Percentiles rank a stretch among this genome's conserved stretches.
Conservation (phyloP, 768 basidiomycete genomes). For the Boletus tomentosulus region DNA sequence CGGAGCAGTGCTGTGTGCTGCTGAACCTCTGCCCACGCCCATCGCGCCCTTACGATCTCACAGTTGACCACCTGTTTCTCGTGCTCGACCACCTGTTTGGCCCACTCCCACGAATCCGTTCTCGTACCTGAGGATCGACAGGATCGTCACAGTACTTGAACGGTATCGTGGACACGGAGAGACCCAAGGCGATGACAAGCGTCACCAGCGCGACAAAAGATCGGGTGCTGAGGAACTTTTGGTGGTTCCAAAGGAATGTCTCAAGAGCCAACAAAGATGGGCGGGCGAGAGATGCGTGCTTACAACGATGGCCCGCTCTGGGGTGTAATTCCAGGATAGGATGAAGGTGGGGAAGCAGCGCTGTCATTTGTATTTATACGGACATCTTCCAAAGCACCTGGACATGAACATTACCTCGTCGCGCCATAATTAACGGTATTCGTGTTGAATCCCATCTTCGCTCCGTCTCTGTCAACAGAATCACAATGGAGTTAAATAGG, state of each 20-base stretch:
- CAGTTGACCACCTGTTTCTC: constrained; percentile 10
- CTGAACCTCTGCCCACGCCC: constrained; percentile 18
- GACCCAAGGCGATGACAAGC: background rate
- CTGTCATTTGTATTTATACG: background rate
- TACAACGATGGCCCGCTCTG: background rate
- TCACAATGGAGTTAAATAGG: background rate
- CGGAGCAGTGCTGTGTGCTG: constrained; percentile 2
- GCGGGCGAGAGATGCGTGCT: background rate
- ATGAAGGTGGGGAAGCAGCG: background rate
- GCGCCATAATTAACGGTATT: background rate
- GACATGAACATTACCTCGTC: background rate
- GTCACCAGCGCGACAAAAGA: background rate
- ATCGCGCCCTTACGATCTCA: constrained; percentile 9
- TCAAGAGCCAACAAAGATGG: background rate
- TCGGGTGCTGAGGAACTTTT: background rate
- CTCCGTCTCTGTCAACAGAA: background rate
- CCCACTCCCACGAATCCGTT: constrained; percentile 22
- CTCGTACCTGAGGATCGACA: constrained; percentile 13
- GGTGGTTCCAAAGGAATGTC: background rate
- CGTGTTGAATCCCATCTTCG: background rate
- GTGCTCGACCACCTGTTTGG: constrained; percentile 14
- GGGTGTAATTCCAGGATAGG: background rate
- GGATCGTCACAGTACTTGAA: constrained; percentile 19
- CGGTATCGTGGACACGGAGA: constrained; percentile 9
- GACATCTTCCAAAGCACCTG: background rate